Evolutionary conservation across 2,329 filamentous ascomycete genomes (phyloP), one percentile per base, ranked within the genome.

Genomic region (Colletotrichum godetiae): DNA sequence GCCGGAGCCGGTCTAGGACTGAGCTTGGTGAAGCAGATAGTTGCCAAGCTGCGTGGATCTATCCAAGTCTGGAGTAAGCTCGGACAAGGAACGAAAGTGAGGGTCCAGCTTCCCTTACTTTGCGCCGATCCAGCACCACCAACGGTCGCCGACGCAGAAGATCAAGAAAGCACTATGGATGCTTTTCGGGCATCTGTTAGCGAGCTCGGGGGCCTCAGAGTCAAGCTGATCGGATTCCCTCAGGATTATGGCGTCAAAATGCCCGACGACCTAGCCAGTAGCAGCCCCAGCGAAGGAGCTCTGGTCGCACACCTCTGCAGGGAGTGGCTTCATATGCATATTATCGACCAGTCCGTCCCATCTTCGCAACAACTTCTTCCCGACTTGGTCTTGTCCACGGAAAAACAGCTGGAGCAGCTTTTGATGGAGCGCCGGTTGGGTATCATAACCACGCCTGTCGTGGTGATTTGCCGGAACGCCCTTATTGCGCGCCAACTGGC

Each of bases 1-100:
- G 86, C 88, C 0, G 92, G 92, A 0, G 89, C 89, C 0, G 92
- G 92, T 0, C 83, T 94, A 0, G 92, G 92, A 0, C 80, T 94
- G 35, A 91, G 89, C 53, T 89, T 94, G 10, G 92, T 94, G 2
- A 86, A 88, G 24, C 83, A 85, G 63, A 89, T 94, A 7, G 87
- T 91, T 1, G 84, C 86, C 15, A 86, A 88, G 8, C 82, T 94
- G 0, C 86, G 86, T 29, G 92, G 92, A 0, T 84, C 84, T 1
- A 89, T 94, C 56, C 84, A 87, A 2, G 86, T 94, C n/a, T 84
- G 85, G 66, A 92, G 82, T 35, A 77, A 78, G 11, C 58, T 81
- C 1, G 82, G 80, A 5, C 70, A 77, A 2, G 85, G 85, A 0
- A 86, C 84, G 2, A 82, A 76, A 1, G 80, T 83, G 2, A 77